phyloP scores from a whole-genome alignment of 768 basidiomycete genomes.

The Kwoniella shandongensis region DNA sequence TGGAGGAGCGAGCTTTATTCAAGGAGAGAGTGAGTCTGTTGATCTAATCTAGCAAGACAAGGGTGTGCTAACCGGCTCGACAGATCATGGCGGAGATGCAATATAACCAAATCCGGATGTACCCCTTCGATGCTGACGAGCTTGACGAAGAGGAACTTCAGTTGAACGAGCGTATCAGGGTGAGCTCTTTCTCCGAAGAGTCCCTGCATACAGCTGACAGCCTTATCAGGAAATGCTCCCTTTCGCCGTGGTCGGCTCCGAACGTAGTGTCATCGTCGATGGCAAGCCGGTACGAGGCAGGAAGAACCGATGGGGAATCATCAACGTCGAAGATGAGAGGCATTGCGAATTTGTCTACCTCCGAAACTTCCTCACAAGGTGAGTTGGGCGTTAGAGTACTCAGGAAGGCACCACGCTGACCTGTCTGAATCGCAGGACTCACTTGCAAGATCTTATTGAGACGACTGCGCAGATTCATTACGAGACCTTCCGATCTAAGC shows the following conservation, averaged over 20 bases:
- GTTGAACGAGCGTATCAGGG: conserved; percentile 85
- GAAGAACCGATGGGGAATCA: conserved; percentile 97
- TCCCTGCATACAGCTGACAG: not conserved
- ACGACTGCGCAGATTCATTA: conserved; percentile 99
- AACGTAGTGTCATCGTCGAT: conserved; percentile 90
- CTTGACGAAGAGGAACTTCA: conserved; percentile 87
- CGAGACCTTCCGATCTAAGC: conserved; percentile 98
- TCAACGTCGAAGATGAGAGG: conserved; percentile 92
- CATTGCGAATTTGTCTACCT: conserved; percentile 99
- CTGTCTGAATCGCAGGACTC: conserved; percentile 64
- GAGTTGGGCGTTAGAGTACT: conserved; percentile 30
- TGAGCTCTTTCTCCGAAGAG: conserved; percentile 55
- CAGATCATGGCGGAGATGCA: conserved; percentile 91
- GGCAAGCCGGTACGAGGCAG: conserved; percentile 92
- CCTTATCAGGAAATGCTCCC: conserved; percentile 78
- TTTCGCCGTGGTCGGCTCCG: conserved; percentile 96
- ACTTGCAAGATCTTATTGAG: conserved; percentile 97
- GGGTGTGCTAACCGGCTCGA: not conserved
- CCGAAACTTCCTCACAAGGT: conserved; percentile 93
- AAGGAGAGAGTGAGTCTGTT: conserved; percentile 77
- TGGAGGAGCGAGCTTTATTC: conserved; percentile 89
- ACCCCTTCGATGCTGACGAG: conserved; percentile 97
- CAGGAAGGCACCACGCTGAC: not conserved
- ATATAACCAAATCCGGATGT: conserved; percentile 87
- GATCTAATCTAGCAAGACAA: too few relatives aligned